Base-by-base conservation (phyloP, 2,329 filamentous ascomycete genomes). In the Penicillium sp. region DNA sequence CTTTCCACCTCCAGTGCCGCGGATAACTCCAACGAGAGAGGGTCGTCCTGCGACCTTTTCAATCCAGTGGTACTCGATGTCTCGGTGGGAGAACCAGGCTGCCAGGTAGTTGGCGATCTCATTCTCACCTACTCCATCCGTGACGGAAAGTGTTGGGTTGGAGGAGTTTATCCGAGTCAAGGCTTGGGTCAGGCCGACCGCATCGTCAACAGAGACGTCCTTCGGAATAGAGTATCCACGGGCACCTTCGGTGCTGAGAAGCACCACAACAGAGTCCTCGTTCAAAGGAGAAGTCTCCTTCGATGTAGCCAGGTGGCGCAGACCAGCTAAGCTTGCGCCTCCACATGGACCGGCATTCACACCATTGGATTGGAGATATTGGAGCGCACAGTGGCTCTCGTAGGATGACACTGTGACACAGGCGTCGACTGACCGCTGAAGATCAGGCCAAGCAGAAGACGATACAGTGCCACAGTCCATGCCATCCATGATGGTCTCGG, bases 401-500 rank as follows among this genome's bases (percentile, higher is more conserved):
- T 70, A 67, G 59, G 90, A 88, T 0, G 81, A 83, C 0, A 92
- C 79, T 0, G 81, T 82, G 0, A 86, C 71, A 49, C 81, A 82
- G 1, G 80, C 83, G 71, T 89, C 84, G 0, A 90, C 79, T 0
- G 85, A 82, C 0, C 75, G 66, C 7, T 75, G 71, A 3, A 92
- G 67, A 0, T 84, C 66, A 0, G 83, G 78, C 86, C 87, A 92
- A 0, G 88, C 86, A 0, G 81, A 84, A 0, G 76, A 76, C 0
- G 87, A 90, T 0, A 89, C 78, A 0, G 86, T 89, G 0, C 87
- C 88, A 57, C 88, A 92, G 60, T 89, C 85, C 75, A 92, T 83
- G 0, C 88, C 89, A 38, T 81, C 80, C 88, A 92, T 91, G 62
- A 90, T 90, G 0, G 86, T 91, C 2, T 82, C 73, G 0, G 75